Percentiles rank a stretch among this genome's conserved stretches.
These are phyloP conservation scores for Acacia crassicarpa DNA, from an alignment of 306 rosid genomes.

Conservation along the genomic window DNA sequence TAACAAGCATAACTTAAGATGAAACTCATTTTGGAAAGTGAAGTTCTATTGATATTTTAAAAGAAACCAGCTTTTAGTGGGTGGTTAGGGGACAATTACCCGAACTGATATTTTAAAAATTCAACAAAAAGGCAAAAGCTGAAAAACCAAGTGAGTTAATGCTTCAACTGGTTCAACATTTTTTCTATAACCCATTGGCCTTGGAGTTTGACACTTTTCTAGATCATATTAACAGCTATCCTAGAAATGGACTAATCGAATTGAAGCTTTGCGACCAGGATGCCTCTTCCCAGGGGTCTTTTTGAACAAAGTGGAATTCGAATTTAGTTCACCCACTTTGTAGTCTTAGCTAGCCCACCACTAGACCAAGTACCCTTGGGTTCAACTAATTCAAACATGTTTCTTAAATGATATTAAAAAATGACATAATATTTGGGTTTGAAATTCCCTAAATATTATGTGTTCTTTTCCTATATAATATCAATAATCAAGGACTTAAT, in stretches of 20 bases:
- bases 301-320: too few relatives aligned
- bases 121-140: not conserved
- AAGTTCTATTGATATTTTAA: not conserved
- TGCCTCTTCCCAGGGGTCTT: too few relatives aligned
- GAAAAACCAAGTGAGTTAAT: not conserved
- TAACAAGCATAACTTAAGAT: constrained; percentile 14
- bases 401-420: not conserved
- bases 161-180: too few relatives aligned
- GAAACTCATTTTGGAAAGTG: constrained; percentile 22
- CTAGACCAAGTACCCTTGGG: too few relatives aligned
- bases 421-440: not conserved
- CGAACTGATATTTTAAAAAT: not conserved
- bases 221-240: too few relatives aligned
- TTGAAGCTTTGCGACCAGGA: too few relatives aligned
- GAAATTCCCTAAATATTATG: not conserved
- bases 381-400: not conserved
- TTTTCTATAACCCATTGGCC: too few relatives aligned
- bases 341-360: too few relatives aligned
- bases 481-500: not conserved
- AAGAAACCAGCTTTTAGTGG: not conserved
- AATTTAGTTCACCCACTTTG: too few relatives aligned
- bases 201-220: too few relatives aligned
- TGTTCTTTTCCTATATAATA: not conserved
- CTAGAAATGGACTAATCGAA: too few relatives aligned
- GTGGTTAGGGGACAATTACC: not conserved